Percentiles rank a stretch among this genome's conserved stretches.
Conservation (phyloP, 345 rosid genomes). For the Syzygium aromaticum region DNA sequence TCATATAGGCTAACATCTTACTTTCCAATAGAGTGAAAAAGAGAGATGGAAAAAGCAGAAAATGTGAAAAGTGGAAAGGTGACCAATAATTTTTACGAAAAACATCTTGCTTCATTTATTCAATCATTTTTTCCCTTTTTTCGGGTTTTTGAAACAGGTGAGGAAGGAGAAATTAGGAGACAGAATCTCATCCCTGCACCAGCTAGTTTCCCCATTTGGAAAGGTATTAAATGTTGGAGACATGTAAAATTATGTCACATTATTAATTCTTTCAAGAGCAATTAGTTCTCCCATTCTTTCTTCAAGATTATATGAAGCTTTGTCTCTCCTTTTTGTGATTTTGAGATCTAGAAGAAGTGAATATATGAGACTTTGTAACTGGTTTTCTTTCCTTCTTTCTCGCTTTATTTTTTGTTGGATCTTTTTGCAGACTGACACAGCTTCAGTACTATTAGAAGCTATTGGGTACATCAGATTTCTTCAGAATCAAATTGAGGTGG, state of each 20-base stretch:
- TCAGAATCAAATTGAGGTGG: slow-evolving; percentile 95
- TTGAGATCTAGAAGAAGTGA: background rate
- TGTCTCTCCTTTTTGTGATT: background rate
- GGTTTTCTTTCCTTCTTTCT: background rate
- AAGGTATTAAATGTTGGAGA: slow-evolving; percentile 35
- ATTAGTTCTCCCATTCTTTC: background rate
- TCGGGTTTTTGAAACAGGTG: slow-evolving; percentile 28
- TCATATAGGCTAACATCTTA: background rate
- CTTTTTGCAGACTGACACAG: slow-evolving; percentile 99
- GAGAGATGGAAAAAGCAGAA: background rate
- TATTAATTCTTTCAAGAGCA: background rate
- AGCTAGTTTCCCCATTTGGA: slow-evolving; percentile 96
- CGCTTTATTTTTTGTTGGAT: background rate
- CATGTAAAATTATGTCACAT: background rate
- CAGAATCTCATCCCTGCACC: slow-evolving; percentile 85
- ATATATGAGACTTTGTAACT: background rate
- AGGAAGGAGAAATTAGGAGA: slow-evolving; percentile 92
- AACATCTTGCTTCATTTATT: background rate
- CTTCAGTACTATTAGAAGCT: slow-evolving; percentile 96
- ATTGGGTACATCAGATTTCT: slow-evolving; percentile 99
- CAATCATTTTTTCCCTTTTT: background rate
- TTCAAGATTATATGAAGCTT: background rate
- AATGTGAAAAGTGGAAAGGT: background rate
- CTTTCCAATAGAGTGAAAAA: background rate
- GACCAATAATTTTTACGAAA: background rate